These are phyloP conservation scores for Lepraria neglecta DNA, from an alignment of 495 filamentous ascomycete genomes.

Conservation along the genomic window DNA sequence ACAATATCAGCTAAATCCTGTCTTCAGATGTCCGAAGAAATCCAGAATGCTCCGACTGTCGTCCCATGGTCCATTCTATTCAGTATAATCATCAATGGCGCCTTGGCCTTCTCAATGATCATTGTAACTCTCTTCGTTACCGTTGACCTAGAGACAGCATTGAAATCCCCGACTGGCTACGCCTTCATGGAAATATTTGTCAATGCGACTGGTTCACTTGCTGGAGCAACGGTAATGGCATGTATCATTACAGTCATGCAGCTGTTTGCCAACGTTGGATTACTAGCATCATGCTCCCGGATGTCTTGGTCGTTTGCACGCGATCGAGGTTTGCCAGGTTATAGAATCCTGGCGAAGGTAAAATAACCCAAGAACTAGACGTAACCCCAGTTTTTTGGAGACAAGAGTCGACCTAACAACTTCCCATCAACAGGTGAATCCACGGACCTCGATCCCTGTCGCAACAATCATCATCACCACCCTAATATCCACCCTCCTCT, in stretches of 20 bases:
- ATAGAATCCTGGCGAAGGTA: no score
- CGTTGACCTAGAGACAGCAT: conserved; percentile 35
- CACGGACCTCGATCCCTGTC: conserved; percentile 32
- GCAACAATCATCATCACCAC: conserved; percentile 35
- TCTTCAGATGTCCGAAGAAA: conserved; percentile 52
- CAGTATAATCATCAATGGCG: conserved; percentile 42
- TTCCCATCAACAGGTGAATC: conserved; percentile 33
- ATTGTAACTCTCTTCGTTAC: conserved; percentile 45
- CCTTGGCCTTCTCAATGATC: conserved; percentile 44
- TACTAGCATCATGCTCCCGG: conserved; percentile 44
- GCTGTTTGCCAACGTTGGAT: conserved; percentile 38
- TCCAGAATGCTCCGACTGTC: conserved; percentile 38
- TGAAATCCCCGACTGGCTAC: conserved; percentile 36
- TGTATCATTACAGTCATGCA: conserved; percentile 40
- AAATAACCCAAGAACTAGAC: no score
- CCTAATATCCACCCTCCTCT: conserved; percentile 33
- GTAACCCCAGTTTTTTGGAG: no score
- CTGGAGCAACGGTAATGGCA: conserved; percentile 40
- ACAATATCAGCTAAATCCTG: background rate
- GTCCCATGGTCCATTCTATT: conserved; percentile 44
- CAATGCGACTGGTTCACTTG: conserved; percentile 34
- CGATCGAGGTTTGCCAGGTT: no score
- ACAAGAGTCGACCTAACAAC: no score
- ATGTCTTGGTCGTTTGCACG: no score
- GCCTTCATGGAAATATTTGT: conserved; percentile 47